A percentile compares a stretch with the other conserved stretches of the same genome.
Evolutionary conservation across 176 grass and related monocot species (phyloP).

Genomic region (Carex parvula): DNA sequence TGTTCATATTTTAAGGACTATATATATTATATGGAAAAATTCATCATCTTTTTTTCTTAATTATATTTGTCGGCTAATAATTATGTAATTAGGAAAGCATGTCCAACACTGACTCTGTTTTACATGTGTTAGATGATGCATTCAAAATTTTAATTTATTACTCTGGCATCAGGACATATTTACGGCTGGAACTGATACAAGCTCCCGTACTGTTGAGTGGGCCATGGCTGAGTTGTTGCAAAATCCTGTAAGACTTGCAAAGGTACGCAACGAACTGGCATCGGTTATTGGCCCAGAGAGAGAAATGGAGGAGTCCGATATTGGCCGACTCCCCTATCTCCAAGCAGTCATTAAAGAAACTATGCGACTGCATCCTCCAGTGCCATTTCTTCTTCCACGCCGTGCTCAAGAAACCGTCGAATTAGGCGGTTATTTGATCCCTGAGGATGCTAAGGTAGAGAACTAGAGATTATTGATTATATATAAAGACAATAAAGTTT

Average conservation of each 20-base stretch:
- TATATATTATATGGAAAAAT: too few species aligned
- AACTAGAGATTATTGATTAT: neutral
- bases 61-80: neutral
- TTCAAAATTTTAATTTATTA: neutral
- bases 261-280: constrained; percentile 20
- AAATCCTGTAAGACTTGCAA: constrained; percentile 27
- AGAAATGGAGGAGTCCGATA: constrained; percentile 36
- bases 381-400: constrained; percentile 28
- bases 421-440: constrained; percentile 30
- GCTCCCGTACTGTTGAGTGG: constrained; percentile 38
- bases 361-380: constrained; percentile 36
- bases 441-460: constrained; percentile 6
- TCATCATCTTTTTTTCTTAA: neutral
- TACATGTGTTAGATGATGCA: neutral
- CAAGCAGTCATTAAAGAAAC: constrained; percentile 47
- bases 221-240: constrained; percentile 42
- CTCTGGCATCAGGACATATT: constrained; percentile 34
- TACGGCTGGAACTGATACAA: constrained; percentile 36
- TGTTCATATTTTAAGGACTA: neutral
- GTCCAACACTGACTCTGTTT: neutral
- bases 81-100: neutral
- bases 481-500: too few species aligned
- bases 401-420: constrained; percentile 26
- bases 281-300: constrained; percentile 3
- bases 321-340: constrained; percentile 31